Base-by-base conservation (phyloP, 192 early-diverging fungal genomes). In the Backusella parvicylindrica region DNA sequence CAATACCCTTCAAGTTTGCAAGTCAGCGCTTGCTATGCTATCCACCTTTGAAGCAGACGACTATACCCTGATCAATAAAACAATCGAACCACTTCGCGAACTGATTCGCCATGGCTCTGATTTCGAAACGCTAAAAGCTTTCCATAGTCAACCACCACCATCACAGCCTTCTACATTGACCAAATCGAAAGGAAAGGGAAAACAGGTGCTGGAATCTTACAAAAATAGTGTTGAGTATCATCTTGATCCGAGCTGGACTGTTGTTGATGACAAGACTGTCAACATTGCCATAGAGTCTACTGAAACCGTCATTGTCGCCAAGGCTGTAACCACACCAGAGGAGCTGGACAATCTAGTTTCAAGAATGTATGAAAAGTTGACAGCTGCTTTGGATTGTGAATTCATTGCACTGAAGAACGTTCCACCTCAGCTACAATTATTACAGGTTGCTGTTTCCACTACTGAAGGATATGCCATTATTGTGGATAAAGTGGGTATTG, bases 321-420 rank as follows among this genome's bases (percentile, higher is more conserved):
- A 60, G 28, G n/a, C 23, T 12, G 53, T 60, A 2, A 60, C 53
- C 2, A 60, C 53, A 11, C 21, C 23, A 23, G 53, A 26, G 2
- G 23, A 60, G 1, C 53, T 60, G 0, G 53, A 60, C 8, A 28
- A n/a, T 3, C 53, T 60, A 0, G 23, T 28, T 4, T 2, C 23
- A 28, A 60, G 26, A 60, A 60, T 60, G 26, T 28, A 60, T 9
- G 21, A 23, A 3, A 28, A 12, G 3, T 9, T 21, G 0, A 26
- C 11, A 13, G 53, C 23, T 47, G 68, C 74, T 12, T 1, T 82
- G 0, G 81, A 82, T 37, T 82, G 81, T 38, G 81, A 82, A 36
- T 82, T 82, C 11, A 38, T 76, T 26, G 64, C 64, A 3, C 26
- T 73, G 11, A 78, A 79, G 36, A 76, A 79, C 0, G 56, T 28